These are phyloP conservation scores for Heracleum sosnowskyi DNA, from an alignment of 129 eudicot species.

Conservation along the genomic window DNA sequence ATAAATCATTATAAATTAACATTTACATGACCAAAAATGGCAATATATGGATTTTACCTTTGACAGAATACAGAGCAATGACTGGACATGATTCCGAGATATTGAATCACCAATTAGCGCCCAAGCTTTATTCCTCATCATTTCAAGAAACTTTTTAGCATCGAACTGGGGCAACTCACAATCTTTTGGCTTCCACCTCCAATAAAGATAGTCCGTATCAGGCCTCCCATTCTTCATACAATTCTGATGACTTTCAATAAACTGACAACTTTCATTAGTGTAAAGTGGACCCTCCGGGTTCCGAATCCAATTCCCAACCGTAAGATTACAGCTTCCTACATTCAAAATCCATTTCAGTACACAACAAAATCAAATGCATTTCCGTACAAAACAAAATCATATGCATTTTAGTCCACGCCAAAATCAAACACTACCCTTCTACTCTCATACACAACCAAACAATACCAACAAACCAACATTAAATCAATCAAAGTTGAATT, in stretches of 20 bases:
- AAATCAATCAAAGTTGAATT: not conserved
- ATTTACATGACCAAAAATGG: not conserved
- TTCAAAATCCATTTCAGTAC: not conserved
- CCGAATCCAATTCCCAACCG: slow-evolving; percentile 74
- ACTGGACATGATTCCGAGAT: slow-evolving; percentile 81
- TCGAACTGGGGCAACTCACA: slow-evolving; percentile 67
- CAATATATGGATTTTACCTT: slow-evolving; percentile 36
- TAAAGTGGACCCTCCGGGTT: slow-evolving; percentile 49
- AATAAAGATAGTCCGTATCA: slow-evolving; percentile 61
- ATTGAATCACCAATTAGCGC: slow-evolving; percentile 90
- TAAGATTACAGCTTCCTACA: slow-evolving; percentile 59
- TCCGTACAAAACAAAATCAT: not conserved
- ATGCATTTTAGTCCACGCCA: not conserved
- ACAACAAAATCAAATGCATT: too few species aligned
- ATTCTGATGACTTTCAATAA: slow-evolving; percentile 73
- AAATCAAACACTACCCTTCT: not conserved
- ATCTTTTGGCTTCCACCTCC: slow-evolving; percentile 87
- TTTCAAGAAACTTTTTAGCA: slow-evolving; percentile 60
- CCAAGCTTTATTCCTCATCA: slow-evolving; percentile 87
- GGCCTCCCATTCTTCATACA: slow-evolving; percentile 92
- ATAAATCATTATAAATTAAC: not conserved
- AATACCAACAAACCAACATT: not conserved
- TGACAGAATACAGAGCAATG: slow-evolving; percentile 71
- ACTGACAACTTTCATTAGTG: slow-evolving; percentile 64
- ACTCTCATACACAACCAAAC: slow-evolving; percentile 13